Base-by-base conservation (phyloP, 2,329 filamentous ascomycete genomes). In the Elsinoe batatas region DNA sequence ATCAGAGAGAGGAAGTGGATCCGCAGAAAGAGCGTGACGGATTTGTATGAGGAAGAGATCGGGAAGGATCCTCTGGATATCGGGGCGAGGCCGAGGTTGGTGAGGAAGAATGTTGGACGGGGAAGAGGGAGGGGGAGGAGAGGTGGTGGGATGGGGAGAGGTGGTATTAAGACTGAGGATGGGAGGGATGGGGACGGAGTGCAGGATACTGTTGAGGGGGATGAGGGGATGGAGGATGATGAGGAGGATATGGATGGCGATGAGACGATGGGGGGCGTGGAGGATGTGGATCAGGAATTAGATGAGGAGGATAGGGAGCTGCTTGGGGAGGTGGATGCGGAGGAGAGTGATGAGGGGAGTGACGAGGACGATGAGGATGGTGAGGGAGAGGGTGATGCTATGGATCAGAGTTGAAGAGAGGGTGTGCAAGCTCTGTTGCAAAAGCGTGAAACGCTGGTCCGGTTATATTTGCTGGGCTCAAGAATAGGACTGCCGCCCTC, bases 301-400 rank as follows among this genome's bases (percentile, higher is more conserved):
- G 69, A 70, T 57, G 68, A 70, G 49, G 67, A 70, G 58, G 69
- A 70, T 57, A 59, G 68, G 33, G 68, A 70, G 56, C 46, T 71
- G 37, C 58, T 70, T 6, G 68, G 66, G 1, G 68, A 71, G 40
- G 65, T 67, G 8, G 68, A 70, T 63, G 64, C 62, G 37, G 61
- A 69, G 59, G 65, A 68, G 26, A 66, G 65, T 30, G 71, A 72
- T 13, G 64, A 64, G 13, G 66, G 66, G 17, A 65, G 67, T 35
- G 67, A 69, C 8, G 67, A 67, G 46, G 65, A 69, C 65, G 67
- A 64, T 40, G 62, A 64, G n/a, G 67, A 69, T 32, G 63, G 65
- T 13, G 53, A 40, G 26, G 38, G 38, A 8, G 42, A 44, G 15
- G 42, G 22, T 30, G 53, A 55, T 37, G 53, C 38, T 2, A 46